Evolutionary conservation across 805 yeast species (phyloP), one percentile per base, ranked within the genome.

Genomic region (Maudiozyma pseudohumilis): DNA sequence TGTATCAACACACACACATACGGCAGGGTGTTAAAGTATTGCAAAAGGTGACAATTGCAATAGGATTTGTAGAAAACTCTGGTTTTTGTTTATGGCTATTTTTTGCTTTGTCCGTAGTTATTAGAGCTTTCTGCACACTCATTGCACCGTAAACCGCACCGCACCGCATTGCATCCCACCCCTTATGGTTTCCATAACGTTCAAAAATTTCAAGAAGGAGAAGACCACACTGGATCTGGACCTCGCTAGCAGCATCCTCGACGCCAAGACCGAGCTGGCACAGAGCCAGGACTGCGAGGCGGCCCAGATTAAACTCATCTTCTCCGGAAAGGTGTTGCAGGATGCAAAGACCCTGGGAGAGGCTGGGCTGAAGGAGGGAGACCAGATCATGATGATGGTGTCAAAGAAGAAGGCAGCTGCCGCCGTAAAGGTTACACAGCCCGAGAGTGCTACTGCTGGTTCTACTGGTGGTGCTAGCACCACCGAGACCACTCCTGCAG

Each of bases 181-280:
- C 19, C 24, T 8, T 13, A 56, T 49, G 58, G 50, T 47, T 11
- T 44, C 36, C 22, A 48, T 60, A 31, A 49, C 49, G 21, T 77
- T 92, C 60, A 87, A 88, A 60, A 95, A 92, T 63, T 83, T 92
- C 65, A 88, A 92, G 65, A 92, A 89, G 65, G 87, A 85, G 57
- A 82, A 78, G 57, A 75, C 88, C 59, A 73, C 86, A 21, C 54
- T 92, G 41, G 95, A 85, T 20, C 72, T 86, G 40, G 94, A 81
- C 42, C 68, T 71, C 7, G 43, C 71, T 11, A 85, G 77, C 35
- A 70, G 85, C 2, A 89, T 83, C 24, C 56, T 69, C 11, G 66
- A 75, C n/a, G 78, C 78, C 15, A 89, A 88, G 61, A 78, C 75
- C 50, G 74, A 75, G 49, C 68, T 92, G 36, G 92, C 87, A 1